Evolutionary conservation across 768 basidiomycete species (phyloP).

Genomic region (Sarcodon aspratus): DNA sequence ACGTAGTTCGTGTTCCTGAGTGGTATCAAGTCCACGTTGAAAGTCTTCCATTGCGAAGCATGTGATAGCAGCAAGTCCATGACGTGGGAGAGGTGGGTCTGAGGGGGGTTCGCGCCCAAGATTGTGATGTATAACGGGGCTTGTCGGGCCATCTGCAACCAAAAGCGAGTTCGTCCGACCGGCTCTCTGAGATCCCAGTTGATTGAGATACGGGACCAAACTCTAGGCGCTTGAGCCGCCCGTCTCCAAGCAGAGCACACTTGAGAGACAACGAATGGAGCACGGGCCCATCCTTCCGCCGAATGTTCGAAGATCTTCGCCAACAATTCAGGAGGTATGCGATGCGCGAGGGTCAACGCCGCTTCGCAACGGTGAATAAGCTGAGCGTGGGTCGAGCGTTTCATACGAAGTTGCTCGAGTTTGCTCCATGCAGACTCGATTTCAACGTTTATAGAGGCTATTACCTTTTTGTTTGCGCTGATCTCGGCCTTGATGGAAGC

Average conservation of each 20-base stretch:
- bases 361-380: constrained; percentile 33
- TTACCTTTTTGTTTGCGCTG: constrained; percentile 25
- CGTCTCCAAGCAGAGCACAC: constrained; percentile 51
- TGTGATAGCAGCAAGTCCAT: constrained; percentile 29
- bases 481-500: constrained; percentile 11
- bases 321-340: constrained; percentile 43
- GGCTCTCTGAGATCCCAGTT: constrained; percentile 32
- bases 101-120: constrained; percentile 16
- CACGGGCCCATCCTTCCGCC: constrained; percentile 38
- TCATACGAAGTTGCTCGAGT: constrained; percentile 30
- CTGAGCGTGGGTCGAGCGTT: constrained; percentile 29
- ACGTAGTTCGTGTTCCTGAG: constrained; percentile 27
- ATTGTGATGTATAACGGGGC: constrained; percentile 35
- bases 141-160: constrained; percentile 35
- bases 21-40: constrained; percentile 28
- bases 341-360: constrained; percentile 42
- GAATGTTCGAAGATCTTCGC: constrained; percentile 42
- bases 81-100: constrained; percentile 19
- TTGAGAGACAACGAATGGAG: constrained; percentile 43
- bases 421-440: constrained; percentile 28
- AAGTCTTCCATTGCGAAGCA: constrained; percentile 30
- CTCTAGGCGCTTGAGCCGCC: constrained; percentile 35
- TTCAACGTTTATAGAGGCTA: constrained; percentile 28
- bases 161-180: constrained; percentile 30
- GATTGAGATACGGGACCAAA: constrained; percentile 49